Base-by-base conservation (phyloP, 139 green algal genomes). In the Chlamydomonas sp. region DNA sequence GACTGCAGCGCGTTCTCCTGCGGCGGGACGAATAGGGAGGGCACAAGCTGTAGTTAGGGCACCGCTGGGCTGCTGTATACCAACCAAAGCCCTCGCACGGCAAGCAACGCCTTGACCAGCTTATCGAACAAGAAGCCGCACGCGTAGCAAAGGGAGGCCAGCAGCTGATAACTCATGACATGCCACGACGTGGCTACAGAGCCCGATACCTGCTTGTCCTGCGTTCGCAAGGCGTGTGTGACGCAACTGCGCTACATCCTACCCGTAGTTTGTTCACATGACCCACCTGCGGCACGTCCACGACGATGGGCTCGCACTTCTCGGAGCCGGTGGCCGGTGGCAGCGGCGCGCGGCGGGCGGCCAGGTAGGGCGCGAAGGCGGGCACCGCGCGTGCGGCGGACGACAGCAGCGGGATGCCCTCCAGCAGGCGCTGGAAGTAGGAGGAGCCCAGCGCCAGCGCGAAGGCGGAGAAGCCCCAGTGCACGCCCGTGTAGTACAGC, bases 381-480 rank as follows among this genome's bases (percentile, higher is more conserved):
- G 91, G 91, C 60, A 80, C 80, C 8, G 76, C 73, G 58, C 77
- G 66, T 49, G 84, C 91, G 49, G 87, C 89, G 16, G 77, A 78
- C 62, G 64, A 75, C 6, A 87, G 71, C 6, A 64, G 64, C 49
- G 91, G 89, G 49, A 90, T 88, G 66, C 57, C 31, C 9, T 88
- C 89, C 62, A 94, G 62, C 75, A 94, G 85, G 78, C 91, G 89
- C 89, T 93, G 91, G 88, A 94, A 89, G 85, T 94, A 94, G 62
- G 87, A 91, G 60, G 88, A 92, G 81, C 91, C 91, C 14, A 94
- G 88, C 14, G 85, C 77, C 14, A 94, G 78, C 49, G 88, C 81
- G 77, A 93, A 93, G 15, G 91, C 88, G 3, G 91, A 90, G 75
- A 94, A 94, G 75, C 88, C 87, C 87, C 89, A 94, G 82, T 80